Evolutionary conservation across 140 eudicot species (phyloP).

Genomic region (Anethum foeniculum): DNA sequence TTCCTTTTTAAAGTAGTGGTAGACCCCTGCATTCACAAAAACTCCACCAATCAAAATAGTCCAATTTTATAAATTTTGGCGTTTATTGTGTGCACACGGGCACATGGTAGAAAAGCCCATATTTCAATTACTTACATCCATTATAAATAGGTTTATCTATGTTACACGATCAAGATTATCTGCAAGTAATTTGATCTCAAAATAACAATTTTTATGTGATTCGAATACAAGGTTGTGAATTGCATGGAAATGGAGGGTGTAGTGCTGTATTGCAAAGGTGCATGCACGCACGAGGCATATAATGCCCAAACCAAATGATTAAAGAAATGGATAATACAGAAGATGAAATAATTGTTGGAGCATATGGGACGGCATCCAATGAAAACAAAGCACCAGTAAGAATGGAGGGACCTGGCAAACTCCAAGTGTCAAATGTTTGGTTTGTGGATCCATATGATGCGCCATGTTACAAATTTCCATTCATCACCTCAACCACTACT

Average conservation of each 20-base stretch:
- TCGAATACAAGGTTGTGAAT: not conserved
- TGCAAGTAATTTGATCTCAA: too few relatives aligned
- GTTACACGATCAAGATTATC: too few relatives aligned
- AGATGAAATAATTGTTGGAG: not conserved
- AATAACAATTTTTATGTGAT: too few relatives aligned
- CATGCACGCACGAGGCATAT: not conserved
- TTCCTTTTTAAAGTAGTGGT: too few relatives aligned
- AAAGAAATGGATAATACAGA: not conserved
- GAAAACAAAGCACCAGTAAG: not conserved
- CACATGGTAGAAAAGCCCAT: too few relatives aligned
- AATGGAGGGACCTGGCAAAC: not conserved
- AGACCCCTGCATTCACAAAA: too few relatives aligned
- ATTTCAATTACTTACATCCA: too few relatives aligned
- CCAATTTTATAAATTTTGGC: too few relatives aligned
- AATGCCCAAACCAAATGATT: not conserved
- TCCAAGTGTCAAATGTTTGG: not conserved
- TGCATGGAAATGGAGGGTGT: not conserved
- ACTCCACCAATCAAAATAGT: too few relatives aligned
- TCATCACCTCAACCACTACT: not conserved
- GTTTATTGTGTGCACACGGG: too few relatives aligned
- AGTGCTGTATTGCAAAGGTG: not conserved
- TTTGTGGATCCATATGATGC: not conserved
- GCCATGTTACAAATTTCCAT: not conserved
- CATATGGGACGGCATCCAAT: slow-evolving; percentile 5
- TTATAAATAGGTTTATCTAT: too few relatives aligned